Evolutionary conservation across 768 basidiomycete species (phyloP).

Genomic region (Trametes meyenii): DNA sequence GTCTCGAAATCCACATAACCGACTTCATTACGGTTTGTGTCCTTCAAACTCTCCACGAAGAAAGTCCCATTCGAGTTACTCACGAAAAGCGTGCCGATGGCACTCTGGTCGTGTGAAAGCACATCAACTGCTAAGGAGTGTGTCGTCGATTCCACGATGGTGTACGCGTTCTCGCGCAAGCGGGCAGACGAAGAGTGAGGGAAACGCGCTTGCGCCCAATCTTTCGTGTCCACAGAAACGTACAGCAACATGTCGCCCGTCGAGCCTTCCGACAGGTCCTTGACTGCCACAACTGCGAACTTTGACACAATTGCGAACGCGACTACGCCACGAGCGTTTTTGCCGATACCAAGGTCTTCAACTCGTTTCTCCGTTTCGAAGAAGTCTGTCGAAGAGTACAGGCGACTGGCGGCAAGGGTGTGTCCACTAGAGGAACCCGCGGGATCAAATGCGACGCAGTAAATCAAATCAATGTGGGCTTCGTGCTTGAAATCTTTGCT

Average conservation of each 20-base stretch:
- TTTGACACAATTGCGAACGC: constrained; percentile 93
- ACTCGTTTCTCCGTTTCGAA: constrained; percentile 65
- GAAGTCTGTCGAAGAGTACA: constrained; percentile 87
- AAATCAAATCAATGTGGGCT: constrained; percentile 75
- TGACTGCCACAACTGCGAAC: constrained; percentile 89
- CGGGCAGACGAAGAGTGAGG: constrained; percentile 83
- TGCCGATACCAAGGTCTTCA: constrained; percentile 86
- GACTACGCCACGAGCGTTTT: constrained; percentile 84
- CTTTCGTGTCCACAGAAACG: constrained; percentile 79
- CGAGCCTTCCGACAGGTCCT: constrained; percentile 57
- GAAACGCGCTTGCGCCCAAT: constrained; percentile 90
- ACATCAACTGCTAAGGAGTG: constrained; percentile 97
- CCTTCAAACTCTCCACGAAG: constrained; percentile 87
- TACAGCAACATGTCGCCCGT: constrained; percentile 82
- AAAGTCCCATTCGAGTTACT: constrained; percentile 96
- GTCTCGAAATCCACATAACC: constrained; percentile 96
- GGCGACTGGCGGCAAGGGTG: constrained; percentile 60
- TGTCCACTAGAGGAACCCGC: constrained; percentile 46
- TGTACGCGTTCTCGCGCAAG: constrained; percentile 91
- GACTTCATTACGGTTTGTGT: constrained; percentile 87
- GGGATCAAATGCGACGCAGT: constrained; percentile 87
- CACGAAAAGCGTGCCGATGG: constrained; percentile 90
- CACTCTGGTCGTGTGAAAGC: constrained; percentile 62
- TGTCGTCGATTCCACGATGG: constrained; percentile 90
- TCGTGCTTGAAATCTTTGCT: constrained; percentile 80